A percentile compares a stretch with the other conserved stretches of the same genome.
Evolutionary conservation across 2,329 filamentous ascomycete species (phyloP).

Genomic region (Aureobasidium melanogenum): DNA sequence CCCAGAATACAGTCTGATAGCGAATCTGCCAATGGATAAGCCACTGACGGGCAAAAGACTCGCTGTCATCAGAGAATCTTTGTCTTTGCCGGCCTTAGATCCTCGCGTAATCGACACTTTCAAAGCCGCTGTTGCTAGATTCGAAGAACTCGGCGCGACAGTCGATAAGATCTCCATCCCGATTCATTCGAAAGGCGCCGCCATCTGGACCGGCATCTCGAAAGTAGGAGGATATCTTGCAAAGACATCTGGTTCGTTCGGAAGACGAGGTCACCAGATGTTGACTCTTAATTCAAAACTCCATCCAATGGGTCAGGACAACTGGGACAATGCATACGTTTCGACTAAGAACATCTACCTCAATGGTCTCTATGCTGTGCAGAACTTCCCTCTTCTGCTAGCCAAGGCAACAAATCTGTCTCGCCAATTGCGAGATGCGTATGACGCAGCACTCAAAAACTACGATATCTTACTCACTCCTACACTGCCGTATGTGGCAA

Average conservation of each 20-base stretch:
- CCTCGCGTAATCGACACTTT: constrained; percentile 35
- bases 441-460: constrained; percentile 32
- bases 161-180: constrained; percentile 46
- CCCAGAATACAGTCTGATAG: constrained; percentile 23
- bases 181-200: constrained; percentile 37
- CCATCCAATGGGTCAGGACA: constrained; percentile 38
- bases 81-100: constrained; percentile 27
- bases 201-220: constrained; percentile 41
- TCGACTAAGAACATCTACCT: constrained; percentile 48
- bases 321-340: constrained; percentile 44
- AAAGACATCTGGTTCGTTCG: constrained; percentile 32
- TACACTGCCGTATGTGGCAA: constrained; percentile 41
- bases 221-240: constrained; percentile 36
- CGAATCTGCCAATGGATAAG: constrained; percentile 11
- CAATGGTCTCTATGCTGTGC: constrained; percentile 40
- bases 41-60: constrained; percentile 23
- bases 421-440: constrained; percentile 39
- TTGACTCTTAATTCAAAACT: constrained; percentile 43
- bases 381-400: constrained; percentile 38
- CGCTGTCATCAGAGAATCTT: constrained; percentile 25
- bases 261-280: constrained; percentile 41
- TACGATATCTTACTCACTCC: constrained; percentile 43
- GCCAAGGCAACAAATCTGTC: constrained; percentile 43
- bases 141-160: constrained; percentile 39
- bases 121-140: constrained; percentile 31